Evolutionary conservation across 352 stramenopile genomes (phyloP).

Genomic region (Phytophthora cryptogea): DNA sequence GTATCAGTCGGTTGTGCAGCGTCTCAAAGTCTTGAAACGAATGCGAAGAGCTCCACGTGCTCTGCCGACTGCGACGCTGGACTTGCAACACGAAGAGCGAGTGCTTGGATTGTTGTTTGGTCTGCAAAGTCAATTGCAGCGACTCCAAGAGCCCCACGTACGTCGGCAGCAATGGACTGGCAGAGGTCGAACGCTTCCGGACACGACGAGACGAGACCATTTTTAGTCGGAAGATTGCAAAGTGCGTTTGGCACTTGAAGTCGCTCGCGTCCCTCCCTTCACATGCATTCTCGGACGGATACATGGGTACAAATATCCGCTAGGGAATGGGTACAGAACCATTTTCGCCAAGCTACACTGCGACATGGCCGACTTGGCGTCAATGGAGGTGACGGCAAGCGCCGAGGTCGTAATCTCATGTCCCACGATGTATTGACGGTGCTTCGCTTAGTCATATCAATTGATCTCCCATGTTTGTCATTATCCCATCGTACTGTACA

Average conservation of each 20-base stretch:
- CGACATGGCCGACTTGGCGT: slow-evolving; percentile 3
- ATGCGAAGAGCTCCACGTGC: slow-evolving; percentile 18
- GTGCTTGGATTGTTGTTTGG: slow-evolving; percentile 7
- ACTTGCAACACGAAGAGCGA: slow-evolving; percentile 30
- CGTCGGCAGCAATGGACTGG: slow-evolving; percentile 17
- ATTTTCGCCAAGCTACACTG: background rate
- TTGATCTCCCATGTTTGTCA: too few species aligned
- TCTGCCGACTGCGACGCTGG: slow-evolving; percentile 13
- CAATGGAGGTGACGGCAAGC: too few species aligned
- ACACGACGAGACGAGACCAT: slow-evolving; percentile 28
- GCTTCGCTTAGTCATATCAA: too few species aligned
- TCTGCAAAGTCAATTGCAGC: slow-evolving; percentile 27
- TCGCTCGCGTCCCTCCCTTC: background rate
- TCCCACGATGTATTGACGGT: slow-evolving; percentile 1
- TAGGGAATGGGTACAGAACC: background rate
- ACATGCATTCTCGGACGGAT: background rate
- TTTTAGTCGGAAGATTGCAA: slow-evolving; percentile 1
- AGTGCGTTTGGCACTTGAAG: background rate
- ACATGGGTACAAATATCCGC: slow-evolving; percentile 26
- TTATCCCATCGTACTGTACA: slow-evolving; percentile 2
- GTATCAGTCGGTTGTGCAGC: slow-evolving; percentile 24
- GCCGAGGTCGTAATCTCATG: background rate
- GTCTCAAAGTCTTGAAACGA: slow-evolving; percentile 34
- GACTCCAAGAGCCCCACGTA: slow-evolving; percentile 36
- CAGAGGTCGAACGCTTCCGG: slow-evolving; percentile 17